Percentiles rank a stretch among this genome's conserved stretches.
Evolutionary conservation across 345 rosid species (phyloP).

Genomic region (Citrus medica): DNA sequence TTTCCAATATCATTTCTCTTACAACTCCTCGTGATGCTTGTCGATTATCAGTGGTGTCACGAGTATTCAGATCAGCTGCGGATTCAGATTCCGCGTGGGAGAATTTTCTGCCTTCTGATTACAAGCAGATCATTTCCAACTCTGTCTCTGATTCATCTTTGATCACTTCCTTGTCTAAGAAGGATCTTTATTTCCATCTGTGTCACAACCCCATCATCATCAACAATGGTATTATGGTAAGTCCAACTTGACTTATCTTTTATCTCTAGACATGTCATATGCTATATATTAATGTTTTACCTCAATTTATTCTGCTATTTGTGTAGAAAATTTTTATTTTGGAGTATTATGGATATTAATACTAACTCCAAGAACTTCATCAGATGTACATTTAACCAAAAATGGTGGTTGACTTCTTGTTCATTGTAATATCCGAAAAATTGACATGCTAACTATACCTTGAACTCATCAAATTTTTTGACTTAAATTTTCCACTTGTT

Average conservation of each 20-base stretch:
- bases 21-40: background rate
- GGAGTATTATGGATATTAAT: too few relatives aligned
- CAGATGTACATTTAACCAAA: too few relatives aligned
- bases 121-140: background rate
- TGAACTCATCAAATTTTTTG: background rate
- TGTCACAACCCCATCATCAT: background rate
- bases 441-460: too few relatives aligned
- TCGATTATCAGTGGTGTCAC: background rate
- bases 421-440: background rate
- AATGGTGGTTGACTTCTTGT: background rate
- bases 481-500: too few relatives aligned
- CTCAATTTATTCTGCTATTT: too few relatives aligned
- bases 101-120: background rate
- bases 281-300: too few relatives aligned
- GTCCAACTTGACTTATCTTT: too few relatives aligned
- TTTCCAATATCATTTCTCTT: background rate
- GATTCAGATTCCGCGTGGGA: background rate
- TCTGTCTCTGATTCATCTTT: background rate
- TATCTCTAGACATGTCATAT: too few relatives aligned
- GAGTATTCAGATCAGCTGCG: background rate
- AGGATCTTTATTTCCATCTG: background rate
- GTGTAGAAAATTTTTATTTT: too few relatives aligned
- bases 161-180: background rate
- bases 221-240: background rate
- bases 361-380: too few relatives aligned